Percentiles rank a stretch among this genome's conserved stretches.
Conservation (phyloP, 2,329 filamentous ascomycete genomes). For the Zarea fungicola region DNA sequence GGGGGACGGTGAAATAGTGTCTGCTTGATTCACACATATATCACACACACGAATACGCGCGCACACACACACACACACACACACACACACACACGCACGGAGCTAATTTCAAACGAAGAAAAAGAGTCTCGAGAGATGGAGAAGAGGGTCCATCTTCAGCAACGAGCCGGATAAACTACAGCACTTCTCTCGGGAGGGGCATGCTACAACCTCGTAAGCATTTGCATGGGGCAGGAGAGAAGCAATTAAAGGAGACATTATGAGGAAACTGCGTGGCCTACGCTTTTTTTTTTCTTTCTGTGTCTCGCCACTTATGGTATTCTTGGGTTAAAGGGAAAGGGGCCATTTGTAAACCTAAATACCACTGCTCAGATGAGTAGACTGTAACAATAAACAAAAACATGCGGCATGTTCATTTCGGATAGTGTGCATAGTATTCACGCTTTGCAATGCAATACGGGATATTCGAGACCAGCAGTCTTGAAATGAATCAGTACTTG, state of each 20-base stretch:
- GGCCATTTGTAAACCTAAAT: neutral
- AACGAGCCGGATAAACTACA: neutral
- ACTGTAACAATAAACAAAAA: conserved; percentile 10
- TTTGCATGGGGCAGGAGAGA: neutral
- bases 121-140: neutral
- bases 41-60: no score
- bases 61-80: no score
- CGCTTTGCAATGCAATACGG: no score
- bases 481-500: no score
- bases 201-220: neutral
- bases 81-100: no score
- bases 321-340: neutral
- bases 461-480: no score
- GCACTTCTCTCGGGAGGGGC: neutral
- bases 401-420: neutral
- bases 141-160: neutral
- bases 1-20: neutral
- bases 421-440: neutral
- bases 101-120: neutral
- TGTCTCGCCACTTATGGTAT: neutral
- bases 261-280: neutral
- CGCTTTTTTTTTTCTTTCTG: neutral
- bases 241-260: neutral
- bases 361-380: conserved; percentile 1
- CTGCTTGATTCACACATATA: no score